phyloP scores from a whole-genome alignment of 805 yeast species.

The Metschnikowia cerradonensis region DNA sequence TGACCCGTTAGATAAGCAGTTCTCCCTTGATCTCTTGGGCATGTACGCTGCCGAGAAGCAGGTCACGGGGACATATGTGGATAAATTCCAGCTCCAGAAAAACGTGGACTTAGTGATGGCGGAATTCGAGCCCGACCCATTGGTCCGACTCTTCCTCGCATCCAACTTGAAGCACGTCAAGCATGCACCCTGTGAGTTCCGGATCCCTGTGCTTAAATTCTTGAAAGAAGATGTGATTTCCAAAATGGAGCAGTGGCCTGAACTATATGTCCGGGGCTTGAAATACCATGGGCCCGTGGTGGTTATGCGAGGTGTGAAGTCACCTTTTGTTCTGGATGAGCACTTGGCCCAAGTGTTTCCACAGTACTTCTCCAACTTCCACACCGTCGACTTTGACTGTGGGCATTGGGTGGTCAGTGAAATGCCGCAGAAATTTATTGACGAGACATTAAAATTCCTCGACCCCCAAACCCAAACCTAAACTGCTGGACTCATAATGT shows the following conservation, averaged over 20 bases:
- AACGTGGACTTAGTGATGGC: constrained; percentile 22
- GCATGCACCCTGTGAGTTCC: constrained; percentile 6
- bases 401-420: constrained; percentile 42
- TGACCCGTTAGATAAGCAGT: constrained; percentile 31
- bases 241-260: constrained; percentile 17
- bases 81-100: constrained; percentile 3
- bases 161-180: constrained; percentile 29
- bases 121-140: constrained; percentile 21
- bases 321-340: constrained; percentile 37
- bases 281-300: constrained; percentile 32
- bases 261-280: constrained; percentile 10
- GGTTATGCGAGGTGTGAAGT: constrained; percentile 42
- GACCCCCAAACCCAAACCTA: background rate
- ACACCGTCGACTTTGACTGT: constrained; percentile 21
- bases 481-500: too few species aligned
- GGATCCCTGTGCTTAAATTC: constrained; percentile 16
- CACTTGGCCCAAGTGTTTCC: constrained; percentile 21
- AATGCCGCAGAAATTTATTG: constrained; percentile 29
- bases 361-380: constrained; percentile 22
- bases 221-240: constrained; percentile 10
- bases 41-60: constrained; percentile 33
- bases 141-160: constrained; percentile 35
- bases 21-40: constrained; percentile 35
- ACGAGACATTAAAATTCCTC: constrained; percentile 10
- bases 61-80: constrained; percentile 4